Conservation (phyloP, 495 filamentous ascomycete species). For the Tuber magnatum region DNA sequence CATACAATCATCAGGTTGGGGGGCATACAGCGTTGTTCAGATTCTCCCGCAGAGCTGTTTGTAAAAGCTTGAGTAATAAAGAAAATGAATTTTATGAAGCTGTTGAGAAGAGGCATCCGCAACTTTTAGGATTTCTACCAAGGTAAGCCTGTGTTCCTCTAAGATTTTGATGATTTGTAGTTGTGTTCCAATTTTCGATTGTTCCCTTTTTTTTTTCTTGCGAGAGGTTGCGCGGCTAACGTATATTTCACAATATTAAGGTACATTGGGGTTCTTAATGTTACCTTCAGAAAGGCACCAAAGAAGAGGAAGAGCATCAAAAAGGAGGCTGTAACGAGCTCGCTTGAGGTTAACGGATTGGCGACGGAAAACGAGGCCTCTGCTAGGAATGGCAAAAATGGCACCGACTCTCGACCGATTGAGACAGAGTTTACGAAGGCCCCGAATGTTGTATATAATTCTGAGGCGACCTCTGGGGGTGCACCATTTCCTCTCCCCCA, state of each 20-base stretch:
- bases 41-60: slow-evolving; percentile 88
- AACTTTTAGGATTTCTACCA: slow-evolving; percentile 82
- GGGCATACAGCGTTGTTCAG: slow-evolving; percentile 94
- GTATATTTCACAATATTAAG: slow-evolving; percentile 48
- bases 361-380: slow-evolving; percentile 5
- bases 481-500: slow-evolving; percentile 60
- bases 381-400: not conserved
- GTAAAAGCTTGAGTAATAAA: slow-evolving; percentile 92
- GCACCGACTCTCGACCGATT: slow-evolving; percentile 9
- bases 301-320: slow-evolving; percentile 45
- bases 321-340: slow-evolving; percentile 20
- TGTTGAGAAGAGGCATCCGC: slow-evolving; percentile 79
- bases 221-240: slow-evolving; percentile 40
- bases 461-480: slow-evolving; percentile 30
- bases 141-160: slow-evolving; percentile 56
- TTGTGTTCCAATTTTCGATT: slow-evolving; percentile 12
- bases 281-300: slow-evolving; percentile 81
- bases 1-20: slow-evolving; percentile 94
- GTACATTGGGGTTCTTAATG: slow-evolving; percentile 95
- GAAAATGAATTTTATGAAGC: slow-evolving; percentile 99
- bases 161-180: slow-evolving; percentile 3
- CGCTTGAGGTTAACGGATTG: slow-evolving; percentile 13
- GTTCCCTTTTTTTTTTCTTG: slow-evolving; percentile 7
- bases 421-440: slow-evolving; percentile 21
- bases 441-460: slow-evolving; percentile 25